Evolutionary conservation across 1,284 basidiomycete genomes (phyloP).

Genomic region (Boletus sp.): DNA sequence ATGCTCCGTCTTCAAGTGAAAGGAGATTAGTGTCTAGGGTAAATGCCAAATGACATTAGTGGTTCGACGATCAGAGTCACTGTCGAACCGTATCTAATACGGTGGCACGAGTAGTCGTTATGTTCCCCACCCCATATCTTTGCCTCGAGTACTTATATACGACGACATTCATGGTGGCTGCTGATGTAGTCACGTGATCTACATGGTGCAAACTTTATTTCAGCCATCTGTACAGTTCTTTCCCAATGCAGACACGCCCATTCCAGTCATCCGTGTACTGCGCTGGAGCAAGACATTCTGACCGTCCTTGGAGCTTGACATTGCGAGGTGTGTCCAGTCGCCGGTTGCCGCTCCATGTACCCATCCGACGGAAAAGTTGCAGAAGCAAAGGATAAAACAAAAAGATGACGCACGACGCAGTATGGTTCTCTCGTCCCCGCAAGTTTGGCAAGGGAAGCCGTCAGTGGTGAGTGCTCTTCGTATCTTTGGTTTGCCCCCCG

Average conservation of each 20-base stretch:
- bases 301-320: constrained; percentile 9
- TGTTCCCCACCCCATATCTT: too few species aligned
- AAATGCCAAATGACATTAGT: too few species aligned
- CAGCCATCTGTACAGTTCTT: constrained; percentile 30
- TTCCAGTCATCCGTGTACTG: neutral
- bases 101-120: too few species aligned
- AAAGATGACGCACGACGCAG: constrained; percentile 76
- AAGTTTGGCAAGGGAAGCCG: constrained; percentile 94
- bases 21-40: too few species aligned
- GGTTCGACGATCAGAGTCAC: too few species aligned
- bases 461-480: constrained; percentile 64
- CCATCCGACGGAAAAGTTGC: neutral
- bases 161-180: too few species aligned
- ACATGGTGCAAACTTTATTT: constrained; percentile 16
- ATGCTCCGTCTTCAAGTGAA: too few species aligned
- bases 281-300: too few species aligned
- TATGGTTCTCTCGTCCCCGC: constrained; percentile 91
- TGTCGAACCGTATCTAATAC: too few species aligned
- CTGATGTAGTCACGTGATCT: neutral
- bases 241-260: neutral
- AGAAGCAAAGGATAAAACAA: constrained; percentile 1
- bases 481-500: neutral
- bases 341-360: neutral
- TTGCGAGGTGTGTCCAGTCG: constrained; percentile 13
- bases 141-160: too few species aligned